Base-by-base conservation (phyloP, 2,329 filamentous ascomycete species). In the Diaporthe amygdali region DNA sequence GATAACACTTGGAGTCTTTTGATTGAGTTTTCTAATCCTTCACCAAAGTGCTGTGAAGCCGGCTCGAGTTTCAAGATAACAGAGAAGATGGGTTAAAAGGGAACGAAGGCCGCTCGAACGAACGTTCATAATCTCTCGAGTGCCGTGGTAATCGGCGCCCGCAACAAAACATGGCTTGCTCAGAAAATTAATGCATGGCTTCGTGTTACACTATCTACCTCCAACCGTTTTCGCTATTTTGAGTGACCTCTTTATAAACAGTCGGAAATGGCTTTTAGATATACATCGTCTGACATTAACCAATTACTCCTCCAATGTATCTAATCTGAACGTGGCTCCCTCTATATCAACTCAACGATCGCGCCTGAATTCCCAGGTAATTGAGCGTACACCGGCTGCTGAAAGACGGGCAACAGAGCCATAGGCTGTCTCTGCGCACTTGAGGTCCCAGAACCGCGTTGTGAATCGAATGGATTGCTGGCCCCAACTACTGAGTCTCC, bases 331-430 rank as follows among this genome's bases (percentile, higher is more conserved):
- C 41, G 25, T 34, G n/a, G 6, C 12, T 15, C 44, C 25, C 6
- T 47, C 27, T 63, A 63, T 63, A 63, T 63, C 39, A 63, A 22
- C 30, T 63, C 59, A n/a, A 63, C 41, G 34, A 63, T 63, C 10
- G 59, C 41, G 2, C 59, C 41, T 63, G 41, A 63, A 22, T 27
- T 34, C 41, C 59, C 41, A 14, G 59, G 41, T 30, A 63, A 15
- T 3, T 63, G 41, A 17, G 34, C 27, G 5, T 63, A 63, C 20
- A 63, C 3, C 3, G 59, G 59, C 41, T 63, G 30, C 59, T 47
- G 59, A 41, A 63, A 63, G 27, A 63, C 59, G 14, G 59, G 59
- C 41, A 63, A 47, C 5, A 47, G n/a, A 22, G 6, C 47, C 12
- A 63, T 6, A 10, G 59, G 41, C 44, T 47, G 41, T n/a, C 59